Conservation (phyloP, 306 rosid species). For the Quercus variabilis region DNA sequence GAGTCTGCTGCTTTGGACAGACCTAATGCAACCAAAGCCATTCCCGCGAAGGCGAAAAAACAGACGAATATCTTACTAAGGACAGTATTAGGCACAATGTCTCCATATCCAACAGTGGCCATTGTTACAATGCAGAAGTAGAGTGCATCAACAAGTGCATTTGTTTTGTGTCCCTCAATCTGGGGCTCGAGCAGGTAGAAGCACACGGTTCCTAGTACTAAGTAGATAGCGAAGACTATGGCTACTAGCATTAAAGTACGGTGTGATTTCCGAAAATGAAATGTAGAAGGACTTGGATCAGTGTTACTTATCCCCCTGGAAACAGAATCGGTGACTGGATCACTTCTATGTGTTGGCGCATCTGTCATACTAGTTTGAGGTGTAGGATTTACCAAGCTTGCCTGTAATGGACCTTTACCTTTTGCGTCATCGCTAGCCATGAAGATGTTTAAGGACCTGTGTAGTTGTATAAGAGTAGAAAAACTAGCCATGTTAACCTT, state of each 20-base stretch:
- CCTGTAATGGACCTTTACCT: constrained; percentile 40
- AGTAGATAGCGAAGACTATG: constrained; percentile 24
- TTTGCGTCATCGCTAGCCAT: constrained; percentile 48
- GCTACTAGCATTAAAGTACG: constrained; percentile 27
- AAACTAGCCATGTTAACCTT: neutral
- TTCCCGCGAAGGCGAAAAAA: constrained; percentile 46
- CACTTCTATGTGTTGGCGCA: constrained; percentile 44
- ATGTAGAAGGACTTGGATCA: constrained; percentile 25
- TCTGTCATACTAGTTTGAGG: constrained; percentile 16
- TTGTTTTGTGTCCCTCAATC: constrained; percentile 38
- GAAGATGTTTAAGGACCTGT: constrained; percentile 17
- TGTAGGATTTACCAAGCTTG: constrained; percentile 7
- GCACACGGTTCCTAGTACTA: constrained; percentile 39
- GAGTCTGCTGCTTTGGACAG: constrained; percentile 46
- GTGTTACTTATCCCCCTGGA: neutral
- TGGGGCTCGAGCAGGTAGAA: constrained; percentile 38
- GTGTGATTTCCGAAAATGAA: constrained; percentile 19
- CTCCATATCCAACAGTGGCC: constrained; percentile 62
- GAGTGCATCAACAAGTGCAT: constrained; percentile 39
- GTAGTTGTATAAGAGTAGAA: constrained; percentile 16
- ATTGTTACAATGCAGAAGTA: constrained; percentile 52
- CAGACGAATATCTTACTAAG: constrained; percentile 43
- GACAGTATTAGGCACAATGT: constrained; percentile 34
- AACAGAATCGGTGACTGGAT: constrained; percentile 34
- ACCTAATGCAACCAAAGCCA: constrained; percentile 34